These are phyloP conservation scores for Cercophora sp. DNA, from an alignment of 495 filamentous ascomycete species.

Conservation along the genomic window DNA sequence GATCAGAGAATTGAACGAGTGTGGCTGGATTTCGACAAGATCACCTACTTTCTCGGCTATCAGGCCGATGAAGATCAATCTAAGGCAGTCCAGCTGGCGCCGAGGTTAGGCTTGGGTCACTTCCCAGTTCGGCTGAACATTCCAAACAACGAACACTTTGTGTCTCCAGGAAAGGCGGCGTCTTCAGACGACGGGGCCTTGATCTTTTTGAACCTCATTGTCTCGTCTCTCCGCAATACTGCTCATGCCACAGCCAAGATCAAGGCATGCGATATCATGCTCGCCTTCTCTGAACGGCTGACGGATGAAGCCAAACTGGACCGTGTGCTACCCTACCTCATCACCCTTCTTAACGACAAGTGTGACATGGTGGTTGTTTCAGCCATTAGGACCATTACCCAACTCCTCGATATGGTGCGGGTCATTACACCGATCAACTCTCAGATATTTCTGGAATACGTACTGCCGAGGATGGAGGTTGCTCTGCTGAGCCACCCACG, in stretches of 20 bases:
- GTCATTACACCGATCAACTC: constrained; percentile 92
- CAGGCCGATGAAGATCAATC: constrained; percentile 40
- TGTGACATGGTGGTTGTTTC: constrained; percentile 78
- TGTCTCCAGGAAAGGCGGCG: constrained; percentile 40
- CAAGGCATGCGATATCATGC: constrained; percentile 85
- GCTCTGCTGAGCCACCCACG: constrained; percentile 58
- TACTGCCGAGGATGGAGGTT: constrained; percentile 75
- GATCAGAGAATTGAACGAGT: constrained; percentile 93
- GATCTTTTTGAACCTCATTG: constrained; percentile 84
- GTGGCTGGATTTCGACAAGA: constrained; percentile 94
- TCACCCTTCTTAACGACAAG: constrained; percentile 74
- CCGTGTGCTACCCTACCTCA: constrained; percentile 84
- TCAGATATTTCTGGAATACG: constrained; percentile 91
- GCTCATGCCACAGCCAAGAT: constrained; percentile 80
- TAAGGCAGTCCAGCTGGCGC: constrained; percentile 30
- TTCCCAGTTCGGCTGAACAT: constrained; percentile 84
- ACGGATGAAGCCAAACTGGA: constrained; percentile 98
- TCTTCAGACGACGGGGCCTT: constrained; percentile 83
- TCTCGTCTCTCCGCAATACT: constrained; percentile 83
- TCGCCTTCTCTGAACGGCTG: constrained; percentile 86
- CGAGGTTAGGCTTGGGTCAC: constrained; percentile 46
- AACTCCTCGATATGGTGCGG: constrained; percentile 80
- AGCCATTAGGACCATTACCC: constrained; percentile 79
- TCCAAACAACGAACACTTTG: constrained; percentile 71
- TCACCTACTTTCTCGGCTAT: constrained; percentile 86